Evolutionary conservation across 2,329 filamentous ascomycete genomes (phyloP), one percentile per base, ranked within the genome.

Genomic region (Coniochaeta prunicola): DNA sequence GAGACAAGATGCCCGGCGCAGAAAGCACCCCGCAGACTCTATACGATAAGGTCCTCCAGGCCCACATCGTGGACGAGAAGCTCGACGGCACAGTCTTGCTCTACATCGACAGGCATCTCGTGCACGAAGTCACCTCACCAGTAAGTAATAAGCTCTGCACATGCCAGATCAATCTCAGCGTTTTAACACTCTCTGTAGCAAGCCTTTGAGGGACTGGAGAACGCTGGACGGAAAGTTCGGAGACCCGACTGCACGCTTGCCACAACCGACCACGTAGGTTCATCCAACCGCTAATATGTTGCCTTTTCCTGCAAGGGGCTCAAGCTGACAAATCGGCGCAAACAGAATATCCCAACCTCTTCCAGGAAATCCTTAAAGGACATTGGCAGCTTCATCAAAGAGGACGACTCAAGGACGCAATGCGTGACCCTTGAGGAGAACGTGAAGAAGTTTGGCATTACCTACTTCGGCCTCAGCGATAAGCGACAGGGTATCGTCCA

Each of bases 401-500:
- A 97, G 77, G 89, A 90, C 64, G 94, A 97, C 74, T 97, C 92
- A 61, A 86, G 92, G 69, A 83, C 90, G 64, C 94, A 99, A 83
- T 97, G 92, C 75, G 86, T 92, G 69, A 97, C 94, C 42, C 86
- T 99, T 63, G 94, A 99, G 79, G 88, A 97, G 68, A 99, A 99
- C 69, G 93, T 99, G 68, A 94, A 93, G 78, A 90, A 93, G 64
- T 97, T 97, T 72, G 92, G 91, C 69, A 82, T 99, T 70, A 97
- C 92, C 73, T 97, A 97, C 78, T 99, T 99, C 71, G 94, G 94
- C 62, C 87, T 99, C 63, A 90, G 89, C 66, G 93, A 97, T 77
- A 96, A 94, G 82, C 88, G 94, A 64, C 94, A 99, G 77, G 94
- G 94, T 65, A 99, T 99, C 68, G 94, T 97, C 60, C 94, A 99